phyloP scores from a whole-genome alignment of 2,329 filamentous ascomycete species.

The Hirsutella thompsonii region DNA sequence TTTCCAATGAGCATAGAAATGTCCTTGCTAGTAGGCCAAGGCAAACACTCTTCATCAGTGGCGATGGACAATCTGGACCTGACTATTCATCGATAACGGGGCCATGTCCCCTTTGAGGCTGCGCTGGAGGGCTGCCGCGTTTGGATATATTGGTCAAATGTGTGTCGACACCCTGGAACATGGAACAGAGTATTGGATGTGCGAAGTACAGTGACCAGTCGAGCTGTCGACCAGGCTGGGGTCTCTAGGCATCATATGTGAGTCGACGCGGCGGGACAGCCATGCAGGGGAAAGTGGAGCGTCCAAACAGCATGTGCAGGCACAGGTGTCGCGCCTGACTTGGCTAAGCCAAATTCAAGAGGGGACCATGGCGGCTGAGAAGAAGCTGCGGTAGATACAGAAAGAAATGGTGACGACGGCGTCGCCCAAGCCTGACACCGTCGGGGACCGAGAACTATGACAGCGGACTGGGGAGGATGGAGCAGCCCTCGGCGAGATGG shows the following conservation, averaged over 20 bases:
- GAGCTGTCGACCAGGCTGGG: slow-evolving; percentile 8
- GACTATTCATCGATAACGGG: slow-evolving; percentile 33
- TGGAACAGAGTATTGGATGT: neutral
- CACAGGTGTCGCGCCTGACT: slow-evolving; percentile 9
- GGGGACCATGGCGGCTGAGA: slow-evolving; percentile 11
- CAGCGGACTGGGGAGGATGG: slow-evolving; percentile 8
- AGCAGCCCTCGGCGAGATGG: no score
- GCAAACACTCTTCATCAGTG: slow-evolving; percentile 26
- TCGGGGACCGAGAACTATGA: slow-evolving; percentile 10
- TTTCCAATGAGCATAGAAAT: slow-evolving; percentile 31
- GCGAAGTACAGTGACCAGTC: neutral
- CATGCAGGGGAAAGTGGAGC: slow-evolving; percentile 12
- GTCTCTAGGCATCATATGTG: slow-evolving; percentile 4
- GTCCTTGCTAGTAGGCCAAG: slow-evolving; percentile 30
- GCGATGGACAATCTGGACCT: slow-evolving; percentile 28
- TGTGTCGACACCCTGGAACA: no score
- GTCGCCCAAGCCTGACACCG: slow-evolving; percentile 10
- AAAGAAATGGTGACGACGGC: no score
- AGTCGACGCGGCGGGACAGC: slow-evolving; percentile 7
- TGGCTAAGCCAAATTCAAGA: slow-evolving; percentile 11
- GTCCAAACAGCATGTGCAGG: slow-evolving; percentile 8
- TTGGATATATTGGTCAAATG: no score
- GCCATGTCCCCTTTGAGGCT: slow-evolving; percentile 20
- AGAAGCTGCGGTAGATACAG: slow-evolving; percentile 10
- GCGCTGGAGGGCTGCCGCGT: neutral